These are phyloP conservation scores for Hyphodiscus sp. DNA, from an alignment of 2,329 filamentous ascomycete species.

Conservation along the genomic window DNA sequence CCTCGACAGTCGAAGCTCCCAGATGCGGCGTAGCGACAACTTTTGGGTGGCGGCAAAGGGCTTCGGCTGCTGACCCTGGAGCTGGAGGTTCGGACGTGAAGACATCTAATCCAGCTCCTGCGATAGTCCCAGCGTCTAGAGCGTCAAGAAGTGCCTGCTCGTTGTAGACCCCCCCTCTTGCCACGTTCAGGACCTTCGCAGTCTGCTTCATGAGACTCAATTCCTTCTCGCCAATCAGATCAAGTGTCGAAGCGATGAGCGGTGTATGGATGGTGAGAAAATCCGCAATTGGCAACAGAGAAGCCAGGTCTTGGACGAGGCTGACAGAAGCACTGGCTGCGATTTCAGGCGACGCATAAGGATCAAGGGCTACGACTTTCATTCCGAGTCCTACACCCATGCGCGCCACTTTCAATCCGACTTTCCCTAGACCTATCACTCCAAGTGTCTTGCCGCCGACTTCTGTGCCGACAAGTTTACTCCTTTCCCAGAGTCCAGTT, in stretches of 20 bases:
- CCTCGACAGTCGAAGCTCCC: conserved; percentile 73
- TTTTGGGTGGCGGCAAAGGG: conserved; percentile 60
- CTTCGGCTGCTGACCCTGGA: conserved; percentile 51
- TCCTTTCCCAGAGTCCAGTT: conserved; percentile 67
- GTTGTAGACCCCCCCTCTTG: conserved; percentile 73
- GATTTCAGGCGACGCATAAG: conserved; percentile 69
- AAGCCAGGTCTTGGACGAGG: conserved; percentile 49
- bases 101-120: conserved; percentile 73
- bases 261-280: conserved; percentile 80
- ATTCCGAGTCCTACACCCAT: conserved; percentile 73
- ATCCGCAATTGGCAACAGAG: conserved; percentile 61
- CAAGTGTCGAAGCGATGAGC: conserved; percentile 67
- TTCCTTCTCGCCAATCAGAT: conserved; percentile 63
- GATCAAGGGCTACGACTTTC: conserved; percentile 68
- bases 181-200: conserved; percentile 71
- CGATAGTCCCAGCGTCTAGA: conserved; percentile 63
- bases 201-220: conserved; percentile 66
- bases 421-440: conserved; percentile 76
- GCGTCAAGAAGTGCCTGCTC: conserved; percentile 66
- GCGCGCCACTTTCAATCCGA: conserved; percentile 73
- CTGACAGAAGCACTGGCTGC: conserved; percentile 61
- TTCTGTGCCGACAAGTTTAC: conserved; percentile 68
- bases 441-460: conserved; percentile 71
- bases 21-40: conserved; percentile 76
- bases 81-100: conserved; percentile 68